Base-by-base conservation (phyloP, 2,329 filamentous ascomycete genomes). In the Penicillium sp. region DNA sequence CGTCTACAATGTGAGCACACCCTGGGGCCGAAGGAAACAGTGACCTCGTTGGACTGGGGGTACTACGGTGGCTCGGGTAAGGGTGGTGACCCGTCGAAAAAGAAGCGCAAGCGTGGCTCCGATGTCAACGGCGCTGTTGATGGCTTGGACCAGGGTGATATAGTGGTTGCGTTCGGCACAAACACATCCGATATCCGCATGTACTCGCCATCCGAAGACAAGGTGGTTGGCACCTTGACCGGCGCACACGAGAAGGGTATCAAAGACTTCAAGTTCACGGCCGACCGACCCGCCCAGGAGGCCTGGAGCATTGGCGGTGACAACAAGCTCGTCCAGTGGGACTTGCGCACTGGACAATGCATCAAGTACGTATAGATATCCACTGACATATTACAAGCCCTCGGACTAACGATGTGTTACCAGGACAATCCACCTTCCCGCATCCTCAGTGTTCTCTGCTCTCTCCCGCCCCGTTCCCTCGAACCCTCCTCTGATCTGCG, bases 281-380 rank as follows among this genome's bases (percentile, higher is more conserved):
- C 68, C 35, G 64, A 67, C 28, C 63, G 62, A 7, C 64, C 69
- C 18, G 63, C 58, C 45, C 60, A 67, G 18, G 72, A 75, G 55
- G 76, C 69, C n/a, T 79, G 77, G 77, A 79, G 77, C 69, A 72
- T 78, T 50, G 77, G 77, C 41, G 74, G 72, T 41, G 77, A 79
- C 62, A 75, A 74, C 52, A 78, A 74, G 57, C 67, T 79, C 40
- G 70, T 78, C 18, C 75, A 78, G 56, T 79, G 77, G 77, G 74
- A 79, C 64, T 59, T 79, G 47, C 66, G 61, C 55, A 73, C 67
- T 18, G 69, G 71, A 47, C 64, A 70, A 54, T 68, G 64, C 41
- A 65, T 71, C 49, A 71, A 72, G 77, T 78, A 67, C 53, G 60
- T 28, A 13, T 33, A n/a, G 13, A 13, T 38, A 40, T 16, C 36